These are phyloP conservation scores for Ballota nigra DNA, from an alignment of 257 asterid genomes.

Conservation along the genomic window DNA sequence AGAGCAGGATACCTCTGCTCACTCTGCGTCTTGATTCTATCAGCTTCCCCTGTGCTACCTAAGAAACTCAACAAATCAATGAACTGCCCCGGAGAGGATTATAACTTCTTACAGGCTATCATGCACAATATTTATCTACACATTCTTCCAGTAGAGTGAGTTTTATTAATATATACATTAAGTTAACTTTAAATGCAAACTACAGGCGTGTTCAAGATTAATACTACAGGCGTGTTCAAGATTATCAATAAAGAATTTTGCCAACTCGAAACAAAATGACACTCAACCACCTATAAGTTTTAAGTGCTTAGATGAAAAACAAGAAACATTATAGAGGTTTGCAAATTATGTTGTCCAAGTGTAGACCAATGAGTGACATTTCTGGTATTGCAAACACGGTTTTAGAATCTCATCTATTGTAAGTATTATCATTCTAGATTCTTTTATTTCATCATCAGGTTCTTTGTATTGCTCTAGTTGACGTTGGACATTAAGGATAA, in stretches of 20 bases:
- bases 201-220: not conserved
- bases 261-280: not conserved
- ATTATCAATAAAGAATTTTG: not conserved
- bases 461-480: not conserved
- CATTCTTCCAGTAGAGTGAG: conserved; percentile 5
- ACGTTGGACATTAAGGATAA: not conserved
- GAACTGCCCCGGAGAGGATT: conserved; percentile 15
- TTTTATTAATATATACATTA: not conserved
- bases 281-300: not conserved
- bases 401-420: not conserved
- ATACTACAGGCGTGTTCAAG: not conserved
- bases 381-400: not conserved
- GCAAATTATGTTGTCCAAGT: not conserved
- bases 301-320: not conserved
- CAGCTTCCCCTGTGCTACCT: conserved; percentile 43
- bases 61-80: conserved; percentile 23
- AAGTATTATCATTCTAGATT: not conserved
- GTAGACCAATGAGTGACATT: not conserved
- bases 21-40: conserved; percentile 46
- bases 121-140: not conserved
- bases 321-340: not conserved
- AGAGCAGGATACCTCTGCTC: conserved; percentile 82
- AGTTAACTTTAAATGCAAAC: not conserved
- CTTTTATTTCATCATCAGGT: conserved; percentile 2
- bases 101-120: not conserved